Evolutionary conservation across 495 filamentous ascomycete genomes (phyloP), one percentile per base, ranked within the genome.

Genomic region (Hypoxylon fuscum): DNA sequence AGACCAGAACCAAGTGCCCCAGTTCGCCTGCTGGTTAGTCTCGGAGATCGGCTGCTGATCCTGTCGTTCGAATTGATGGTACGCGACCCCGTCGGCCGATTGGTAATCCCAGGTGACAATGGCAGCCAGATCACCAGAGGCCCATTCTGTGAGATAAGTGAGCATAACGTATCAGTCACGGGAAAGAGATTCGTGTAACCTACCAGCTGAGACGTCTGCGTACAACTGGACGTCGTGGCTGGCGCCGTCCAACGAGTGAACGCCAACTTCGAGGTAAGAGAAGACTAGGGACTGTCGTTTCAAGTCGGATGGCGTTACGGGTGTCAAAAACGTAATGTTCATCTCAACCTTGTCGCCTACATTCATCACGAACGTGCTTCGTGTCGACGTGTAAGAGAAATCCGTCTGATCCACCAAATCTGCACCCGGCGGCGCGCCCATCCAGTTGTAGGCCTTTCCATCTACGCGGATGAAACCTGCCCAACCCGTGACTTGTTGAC

Each of bases 281-380:
- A 92, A 93, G 29, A 92, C 90, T 40, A 96, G 84, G 25, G 91
- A 90, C 76, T 98, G 94, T 40, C 92, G 85, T 57, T 88, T 80
- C 59, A 93, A 87, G 61, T 95, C 96, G 8, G 88, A 87, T 1
- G 93, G 90, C 10, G 91, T 96, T 38, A 98, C 89, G 0, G 94
- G 94, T 3, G 91, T 93, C 27, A 96, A 77, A 70, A 97, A 97
- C 0, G 90, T 92, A 17, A 96, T 79, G 2, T 85, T 87, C 72
- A 98, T 77, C 56, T 88, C 81, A 22, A 89, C 77, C 42, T 85
- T 79, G 1, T 83, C 77, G 17, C 73, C 83, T 17, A 96, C 87
- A 23, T 80, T 80, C 76, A 96, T 94, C 34, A 87, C 90, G 59
- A 98, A 87, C 54, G 91, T 93, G 40, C 92, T 96, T 10, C 87